Conservation (phyloP, 768 basidiomycete genomes). For the Gloeostereum incarnatum region DNA sequence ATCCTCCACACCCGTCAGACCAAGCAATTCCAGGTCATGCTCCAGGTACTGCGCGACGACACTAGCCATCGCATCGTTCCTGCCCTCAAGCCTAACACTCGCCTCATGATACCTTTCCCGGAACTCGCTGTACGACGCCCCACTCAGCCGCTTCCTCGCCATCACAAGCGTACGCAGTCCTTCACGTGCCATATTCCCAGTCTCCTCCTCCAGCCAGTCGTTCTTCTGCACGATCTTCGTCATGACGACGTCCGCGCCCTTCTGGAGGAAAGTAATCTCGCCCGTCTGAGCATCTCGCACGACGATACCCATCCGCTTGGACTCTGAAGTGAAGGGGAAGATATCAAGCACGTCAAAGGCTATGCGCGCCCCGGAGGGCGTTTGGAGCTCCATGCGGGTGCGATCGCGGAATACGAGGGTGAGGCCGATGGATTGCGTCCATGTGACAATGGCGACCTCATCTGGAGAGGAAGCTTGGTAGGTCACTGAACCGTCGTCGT, state of each 20-base stretch:
- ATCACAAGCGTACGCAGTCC: slow-evolving; percentile 92
- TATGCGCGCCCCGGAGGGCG: slow-evolving; percentile 53
- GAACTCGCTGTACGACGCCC: slow-evolving; percentile 67
- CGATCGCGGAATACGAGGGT: slow-evolving; percentile 87
- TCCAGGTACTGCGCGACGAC: slow-evolving; percentile 78
- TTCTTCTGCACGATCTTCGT: slow-evolving; percentile 88
- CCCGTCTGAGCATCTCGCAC: slow-evolving; percentile 70
- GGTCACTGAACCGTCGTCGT: slow-evolving; percentile 90
- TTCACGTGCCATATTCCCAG: slow-evolving; percentile 96
- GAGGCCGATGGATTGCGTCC: slow-evolving; percentile 93
- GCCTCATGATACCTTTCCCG: slow-evolving; percentile 66
- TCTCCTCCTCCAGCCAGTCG: slow-evolving; percentile 99
- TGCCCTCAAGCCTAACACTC: slow-evolving; percentile 65
- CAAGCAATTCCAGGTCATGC: slow-evolving; percentile 83
- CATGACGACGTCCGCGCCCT: slow-evolving; percentile 99
- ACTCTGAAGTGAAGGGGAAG: slow-evolving; percentile 98
- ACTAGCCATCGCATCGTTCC: slow-evolving; percentile 71
- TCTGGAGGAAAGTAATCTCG: slow-evolving; percentile 87
- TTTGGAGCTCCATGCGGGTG: slow-evolving; percentile 77
- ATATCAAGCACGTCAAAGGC: slow-evolving; percentile 85
- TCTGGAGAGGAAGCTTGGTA: slow-evolving; percentile 99
- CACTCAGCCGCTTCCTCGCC: slow-evolving; percentile 67
- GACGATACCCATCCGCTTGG: slow-evolving; percentile 98
- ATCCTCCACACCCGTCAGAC: slow-evolving; percentile 97
- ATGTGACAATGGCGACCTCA: slow-evolving; percentile 96